Evolutionary conservation across 2,329 filamentous ascomycete species (phyloP).

Genomic region (Chaetomium sp.): DNA sequence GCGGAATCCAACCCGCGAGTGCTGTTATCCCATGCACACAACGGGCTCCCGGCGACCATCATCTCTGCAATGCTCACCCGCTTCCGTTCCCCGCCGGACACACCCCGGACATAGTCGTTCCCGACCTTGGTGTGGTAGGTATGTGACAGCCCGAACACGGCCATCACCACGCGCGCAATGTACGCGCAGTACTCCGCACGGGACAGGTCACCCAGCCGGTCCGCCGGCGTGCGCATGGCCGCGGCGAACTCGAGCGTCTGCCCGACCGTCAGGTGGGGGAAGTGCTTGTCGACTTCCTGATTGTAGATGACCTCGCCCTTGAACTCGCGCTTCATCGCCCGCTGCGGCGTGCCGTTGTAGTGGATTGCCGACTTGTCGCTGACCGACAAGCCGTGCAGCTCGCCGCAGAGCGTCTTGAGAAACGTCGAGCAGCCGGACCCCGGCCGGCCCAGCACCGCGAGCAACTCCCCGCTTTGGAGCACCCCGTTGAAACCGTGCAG

Average conservation of each 20-base stretch:
- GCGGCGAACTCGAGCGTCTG: slow-evolving; percentile 69
- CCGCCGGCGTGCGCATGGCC: slow-evolving; percentile 59
- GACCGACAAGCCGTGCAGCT: slow-evolving; percentile 51
- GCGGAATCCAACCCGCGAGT: slow-evolving; percentile 68
- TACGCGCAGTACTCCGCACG: slow-evolving; percentile 54
- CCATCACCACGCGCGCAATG: slow-evolving; percentile 61
- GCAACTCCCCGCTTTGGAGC: slow-evolving; percentile 57
- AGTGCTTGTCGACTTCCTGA: slow-evolving; percentile 69
- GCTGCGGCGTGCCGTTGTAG: slow-evolving; percentile 55
- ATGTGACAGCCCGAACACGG: slow-evolving; percentile 65
- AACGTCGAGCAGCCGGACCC: slow-evolving; percentile 59
- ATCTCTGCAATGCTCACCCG: slow-evolving; percentile 71
- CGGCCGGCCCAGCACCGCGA: slow-evolving; percentile 63
- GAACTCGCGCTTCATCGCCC: slow-evolving; percentile 52
- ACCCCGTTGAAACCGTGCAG: slow-evolving; percentile 59
- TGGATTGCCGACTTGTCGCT: slow-evolving; percentile 47
- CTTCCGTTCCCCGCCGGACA: slow-evolving; percentile 67
- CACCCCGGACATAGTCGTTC: slow-evolving; percentile 65
- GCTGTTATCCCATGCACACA: slow-evolving; percentile 26
- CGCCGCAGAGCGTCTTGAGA: slow-evolving; percentile 54
- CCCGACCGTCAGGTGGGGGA: slow-evolving; percentile 69
- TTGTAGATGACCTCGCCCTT: slow-evolving; percentile 66
- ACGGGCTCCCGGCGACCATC: slow-evolving; percentile 14
- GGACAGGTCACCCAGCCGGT: slow-evolving; percentile 56
- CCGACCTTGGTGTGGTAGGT: slow-evolving; percentile 69